Percentiles rank a stretch among this genome's conserved stretches.
These are phyloP conservation scores for Fusarium neocosmosporiellum DNA, from an alignment of 2,329 filamentous ascomycete species.

Conservation along the genomic window DNA sequence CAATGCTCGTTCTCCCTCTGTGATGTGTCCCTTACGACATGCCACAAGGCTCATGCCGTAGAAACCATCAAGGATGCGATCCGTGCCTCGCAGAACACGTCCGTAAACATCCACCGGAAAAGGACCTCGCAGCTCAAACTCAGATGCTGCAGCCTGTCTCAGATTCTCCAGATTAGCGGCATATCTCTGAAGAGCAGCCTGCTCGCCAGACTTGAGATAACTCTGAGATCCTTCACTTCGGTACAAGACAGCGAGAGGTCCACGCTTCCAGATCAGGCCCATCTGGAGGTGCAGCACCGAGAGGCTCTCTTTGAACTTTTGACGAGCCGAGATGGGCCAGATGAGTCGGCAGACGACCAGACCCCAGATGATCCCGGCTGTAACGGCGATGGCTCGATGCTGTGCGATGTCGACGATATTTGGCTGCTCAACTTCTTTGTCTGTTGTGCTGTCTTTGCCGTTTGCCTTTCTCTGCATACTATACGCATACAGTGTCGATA, in stretches of 20 bases:
- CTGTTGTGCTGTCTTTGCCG: slow-evolving; percentile 74
- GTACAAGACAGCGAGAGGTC: slow-evolving; percentile 81
- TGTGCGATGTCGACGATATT: slow-evolving; percentile 88
- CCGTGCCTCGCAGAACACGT: slow-evolving; percentile 81
- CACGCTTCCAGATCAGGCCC: slow-evolving; percentile 95
- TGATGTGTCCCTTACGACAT: slow-evolving; percentile 79
- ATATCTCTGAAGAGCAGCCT: slow-evolving; percentile 33
- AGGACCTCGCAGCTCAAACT: slow-evolving; percentile 88
- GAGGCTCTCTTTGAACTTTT: slow-evolving; percentile 88
- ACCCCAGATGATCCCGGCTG: slow-evolving; percentile 90
- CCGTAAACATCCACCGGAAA: slow-evolving; percentile 81
- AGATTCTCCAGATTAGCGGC: slow-evolving; percentile 78
- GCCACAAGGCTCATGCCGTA: slow-evolving; percentile 96
- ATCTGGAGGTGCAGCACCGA: slow-evolving; percentile 92
- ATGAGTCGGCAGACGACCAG: slow-evolving; percentile 88
- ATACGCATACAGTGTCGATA: slow-evolving; percentile 93
- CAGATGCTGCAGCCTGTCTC: slow-evolving; percentile 76
- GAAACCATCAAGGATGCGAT: slow-evolving; percentile 88
- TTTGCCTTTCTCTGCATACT: slow-evolving; percentile 82
- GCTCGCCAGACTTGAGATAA: slow-evolving; percentile 60
- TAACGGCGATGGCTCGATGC: slow-evolving; percentile 89
- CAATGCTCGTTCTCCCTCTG: slow-evolving; percentile 82
- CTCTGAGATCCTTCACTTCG: slow-evolving; percentile 73
- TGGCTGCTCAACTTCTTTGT: slow-evolving; percentile 85
- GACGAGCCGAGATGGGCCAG: slow-evolving; percentile 91